Conservation (phyloP, 1,284 basidiomycete genomes). For the Irpex rosettiformis region DNA sequence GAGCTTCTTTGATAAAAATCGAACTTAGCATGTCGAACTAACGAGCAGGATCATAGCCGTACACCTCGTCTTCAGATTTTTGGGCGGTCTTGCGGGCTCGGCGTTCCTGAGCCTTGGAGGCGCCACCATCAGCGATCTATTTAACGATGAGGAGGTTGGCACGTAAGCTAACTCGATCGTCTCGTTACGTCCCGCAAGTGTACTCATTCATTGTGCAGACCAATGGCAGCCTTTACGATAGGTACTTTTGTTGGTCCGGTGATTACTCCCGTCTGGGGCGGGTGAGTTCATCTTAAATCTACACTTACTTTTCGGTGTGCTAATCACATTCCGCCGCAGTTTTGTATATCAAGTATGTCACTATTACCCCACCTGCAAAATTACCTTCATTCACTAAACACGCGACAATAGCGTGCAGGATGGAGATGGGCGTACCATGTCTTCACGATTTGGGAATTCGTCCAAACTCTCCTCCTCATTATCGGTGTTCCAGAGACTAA, state of each 20-base stretch:
- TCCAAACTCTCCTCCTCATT: conserved; percentile 42
- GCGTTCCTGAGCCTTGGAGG: conserved; percentile 82
- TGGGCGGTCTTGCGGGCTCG: conserved; percentile 65
- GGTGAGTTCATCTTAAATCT: conserved; percentile 34
- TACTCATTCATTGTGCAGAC: conserved; percentile 37
- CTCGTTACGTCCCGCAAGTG: neutral
- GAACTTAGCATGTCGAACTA: neutral
- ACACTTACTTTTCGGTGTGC: neutral
- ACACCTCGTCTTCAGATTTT: conserved; percentile 66
- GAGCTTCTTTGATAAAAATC: conserved; percentile 4
- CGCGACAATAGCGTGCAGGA: conserved; percentile 41
- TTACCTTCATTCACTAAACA: neutral
- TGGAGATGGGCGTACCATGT: conserved; percentile 83
- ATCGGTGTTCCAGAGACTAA: conserved; percentile 73
- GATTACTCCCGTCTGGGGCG: conserved; percentile 57
- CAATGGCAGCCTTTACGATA: conserved; percentile 74
- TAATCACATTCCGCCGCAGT: conserved; percentile 16
- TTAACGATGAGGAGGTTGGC: conserved; percentile 58
- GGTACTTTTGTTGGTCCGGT: conserved; percentile 74
- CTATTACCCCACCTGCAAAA: neutral
- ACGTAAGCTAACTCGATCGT: conserved; percentile 42
- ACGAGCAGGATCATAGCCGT: conserved; percentile 30
- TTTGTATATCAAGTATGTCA: conserved; percentile 41
- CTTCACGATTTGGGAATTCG: conserved; percentile 60
- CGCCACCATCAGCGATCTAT: conserved; percentile 76